phyloP scores from a whole-genome alignment of 257 asterid genomes.

The Gardenia jasminoides region DNA sequence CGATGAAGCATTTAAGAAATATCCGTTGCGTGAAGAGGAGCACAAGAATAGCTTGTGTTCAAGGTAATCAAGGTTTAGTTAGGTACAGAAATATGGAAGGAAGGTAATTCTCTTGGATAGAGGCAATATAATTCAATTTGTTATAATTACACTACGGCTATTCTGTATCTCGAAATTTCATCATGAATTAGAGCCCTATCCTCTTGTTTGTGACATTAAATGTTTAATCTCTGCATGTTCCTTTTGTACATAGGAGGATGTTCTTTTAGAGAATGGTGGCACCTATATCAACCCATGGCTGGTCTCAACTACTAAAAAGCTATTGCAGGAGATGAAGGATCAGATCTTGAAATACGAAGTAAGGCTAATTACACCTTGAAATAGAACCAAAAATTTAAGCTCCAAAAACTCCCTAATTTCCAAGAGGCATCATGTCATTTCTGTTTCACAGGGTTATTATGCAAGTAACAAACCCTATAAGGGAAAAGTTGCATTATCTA shows the following conservation, averaged over 20 bases:
- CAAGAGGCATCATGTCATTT: background rate
- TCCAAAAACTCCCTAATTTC: background rate
- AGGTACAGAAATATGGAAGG: background rate
- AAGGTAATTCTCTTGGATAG: background rate
- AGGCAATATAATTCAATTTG: background rate
- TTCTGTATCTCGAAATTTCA: background rate
- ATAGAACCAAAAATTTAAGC: background rate
- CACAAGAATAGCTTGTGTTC: background rate
- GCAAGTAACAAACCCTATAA: conserved; percentile 64
- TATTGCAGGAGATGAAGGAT: conserved; percentile 33
- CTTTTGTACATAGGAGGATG: conserved; percentile 40
- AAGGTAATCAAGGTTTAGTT: background rate
- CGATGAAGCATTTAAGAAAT: background rate
- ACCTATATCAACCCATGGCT: conserved; percentile 77
- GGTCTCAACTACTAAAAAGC: conserved; percentile 37
- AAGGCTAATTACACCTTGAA: conserved; percentile 17
- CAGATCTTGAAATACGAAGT: conserved; percentile 42
- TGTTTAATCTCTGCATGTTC: conserved; percentile 16
- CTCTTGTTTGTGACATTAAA: conserved; percentile 4
- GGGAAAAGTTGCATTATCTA: conserved; percentile 71
- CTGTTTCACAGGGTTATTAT: conserved; percentile 63
- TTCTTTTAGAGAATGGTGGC: conserved; percentile 38
- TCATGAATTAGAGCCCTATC: background rate
- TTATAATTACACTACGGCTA: background rate
- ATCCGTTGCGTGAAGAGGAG: background rate